A percentile compares a stretch with the other conserved stretches of the same genome.
These are phyloP conservation scores for Elsinoe fawcettii DNA, from an alignment of 2,329 filamentous ascomycete genomes.

Conservation along the genomic window DNA sequence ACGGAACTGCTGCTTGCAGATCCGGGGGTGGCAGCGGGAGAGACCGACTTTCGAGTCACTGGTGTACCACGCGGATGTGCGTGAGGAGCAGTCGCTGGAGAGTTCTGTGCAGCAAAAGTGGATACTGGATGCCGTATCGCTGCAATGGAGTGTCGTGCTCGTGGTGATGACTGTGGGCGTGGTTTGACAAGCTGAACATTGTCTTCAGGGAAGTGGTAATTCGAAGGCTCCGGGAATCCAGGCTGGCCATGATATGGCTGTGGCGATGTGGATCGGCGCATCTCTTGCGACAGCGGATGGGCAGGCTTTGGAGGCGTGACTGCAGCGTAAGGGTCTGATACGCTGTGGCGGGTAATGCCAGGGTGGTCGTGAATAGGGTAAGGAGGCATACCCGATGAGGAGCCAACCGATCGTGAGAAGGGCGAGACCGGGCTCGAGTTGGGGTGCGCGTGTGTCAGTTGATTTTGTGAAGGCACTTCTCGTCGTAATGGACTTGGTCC, in stretches of 20 bases:
- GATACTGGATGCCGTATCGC: conserved; percentile 22
- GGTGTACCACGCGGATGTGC: conserved; percentile 38
- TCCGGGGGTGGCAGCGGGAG: conserved; percentile 46
- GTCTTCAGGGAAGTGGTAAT: conserved; percentile 17
- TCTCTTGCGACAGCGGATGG: conserved; percentile 31
- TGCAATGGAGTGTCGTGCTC: conserved; percentile 31
- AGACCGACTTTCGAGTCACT: conserved; percentile 62
- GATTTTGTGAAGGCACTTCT: not conserved
- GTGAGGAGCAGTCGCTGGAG: not conserved
- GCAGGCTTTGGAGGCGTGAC: conserved; percentile 25
- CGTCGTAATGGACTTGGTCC: not conserved
- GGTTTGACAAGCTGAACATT: conserved; percentile 26
- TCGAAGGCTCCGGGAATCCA: conserved; percentile 7
- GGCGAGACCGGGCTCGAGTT: conserved; percentile 5
- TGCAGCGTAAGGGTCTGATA: conserved; percentile 26
- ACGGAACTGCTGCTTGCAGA: conserved; percentile 18
- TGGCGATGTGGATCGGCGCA: conserved; percentile 27
- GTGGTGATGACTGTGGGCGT: conserved; percentile 23
- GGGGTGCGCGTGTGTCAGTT: not conserved
- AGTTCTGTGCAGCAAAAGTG: conserved; percentile 12
- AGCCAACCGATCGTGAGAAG: conserved; percentile 15
- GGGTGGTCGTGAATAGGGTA: conserved; percentile 15
- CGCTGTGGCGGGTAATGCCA: conserved; percentile 26
- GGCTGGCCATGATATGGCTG: conserved; percentile 19
- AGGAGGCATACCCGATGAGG: conserved; percentile 16